Evolutionary conservation across 495 filamentous ascomycete species (phyloP).

Genomic region (Ramalina peruviana): DNA sequence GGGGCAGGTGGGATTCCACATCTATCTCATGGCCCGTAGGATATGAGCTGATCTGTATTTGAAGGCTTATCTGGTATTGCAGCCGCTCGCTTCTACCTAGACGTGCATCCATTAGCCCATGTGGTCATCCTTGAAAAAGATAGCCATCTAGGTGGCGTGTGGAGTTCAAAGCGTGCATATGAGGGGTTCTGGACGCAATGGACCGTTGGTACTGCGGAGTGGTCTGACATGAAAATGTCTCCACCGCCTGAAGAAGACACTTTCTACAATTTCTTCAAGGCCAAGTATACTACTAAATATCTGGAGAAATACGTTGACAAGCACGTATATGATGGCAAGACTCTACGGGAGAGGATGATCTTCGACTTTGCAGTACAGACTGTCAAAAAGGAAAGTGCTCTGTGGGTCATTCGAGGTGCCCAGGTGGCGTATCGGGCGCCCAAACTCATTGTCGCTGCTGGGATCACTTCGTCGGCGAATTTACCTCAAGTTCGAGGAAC

Average conservation of each 20-base stretch:
- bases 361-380: conserved; percentile 20
- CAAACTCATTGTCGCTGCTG: conserved; percentile 29
- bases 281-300: conserved; percentile 28
- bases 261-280: conserved; percentile 22
- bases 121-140: conserved; percentile 22
- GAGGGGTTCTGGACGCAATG: conserved; percentile 30
- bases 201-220: conserved; percentile 23
- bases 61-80: conserved; percentile 17
- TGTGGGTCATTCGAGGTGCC: conserved; percentile 16
- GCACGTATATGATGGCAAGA: conserved; percentile 18
- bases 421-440: conserved; percentile 10
- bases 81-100: conserved; percentile 22
- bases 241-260: conserved; percentile 17
- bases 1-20: not conserved
- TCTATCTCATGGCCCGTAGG: not conserved
- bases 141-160: conserved; percentile 21
- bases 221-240: conserved; percentile 23
- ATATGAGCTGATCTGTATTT: not conserved
- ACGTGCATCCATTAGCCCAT: conserved; percentile 19
- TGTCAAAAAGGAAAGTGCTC: conserved; percentile 15
- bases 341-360: conserved; percentile 20
- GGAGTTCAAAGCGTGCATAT: conserved; percentile 23
- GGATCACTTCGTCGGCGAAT: conserved; percentile 24
- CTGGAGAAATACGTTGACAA: conserved; percentile 26
- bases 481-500: conserved; percentile 20